Base-by-base conservation (phyloP, 2,329 filamentous ascomycete genomes). In the Hyphodiscus sp. region DNA sequence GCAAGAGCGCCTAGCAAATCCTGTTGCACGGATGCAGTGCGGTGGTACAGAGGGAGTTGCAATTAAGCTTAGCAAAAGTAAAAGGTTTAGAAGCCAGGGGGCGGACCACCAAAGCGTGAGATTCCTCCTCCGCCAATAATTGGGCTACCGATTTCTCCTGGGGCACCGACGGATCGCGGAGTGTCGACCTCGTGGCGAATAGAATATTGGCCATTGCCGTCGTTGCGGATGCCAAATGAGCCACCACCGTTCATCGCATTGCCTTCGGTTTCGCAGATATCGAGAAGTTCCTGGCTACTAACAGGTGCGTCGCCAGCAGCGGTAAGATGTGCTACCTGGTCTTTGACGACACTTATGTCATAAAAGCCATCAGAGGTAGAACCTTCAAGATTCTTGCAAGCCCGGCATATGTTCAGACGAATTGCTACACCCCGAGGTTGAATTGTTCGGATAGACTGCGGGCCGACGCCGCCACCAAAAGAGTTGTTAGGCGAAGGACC, bases 261-360 rank as follows among this genome's bases (percentile, higher is more conserved):
- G 53, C 94, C 94, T 68, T 96, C 89, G 0, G 92, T 96, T 64
- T 97, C 92, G 68, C 89, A 94, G 54, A 61, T 87, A 53, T 88
- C 83, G 41, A 92, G 77, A 62, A 97, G 77, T 64, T 96, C 91
- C 23, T 77, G 65, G 75, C 82, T 69, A 59, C 76, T 69, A 75
- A 82, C 63, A 2, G 68, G 63, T 7, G 71, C 68, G 16, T 69
- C 63, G 23, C 74, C 67, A 23, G 76, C 70, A 54, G 85, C 80
- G 51, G 76, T 76, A n/a, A 79, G 72, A 33, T 74, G 73, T 51
- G 84, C 82, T 29, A 88, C 76, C 51, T 81, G 78, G 10, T 85
- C 79, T 61, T 91, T 75, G 47, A 89, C 77, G 19, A 76, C 72
- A 23, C 80, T 75, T 20, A 95, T 77, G 54, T 86, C 80, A 53